Conservation (phyloP, 805 yeast genomes). For the Ogataea henricii region DNA sequence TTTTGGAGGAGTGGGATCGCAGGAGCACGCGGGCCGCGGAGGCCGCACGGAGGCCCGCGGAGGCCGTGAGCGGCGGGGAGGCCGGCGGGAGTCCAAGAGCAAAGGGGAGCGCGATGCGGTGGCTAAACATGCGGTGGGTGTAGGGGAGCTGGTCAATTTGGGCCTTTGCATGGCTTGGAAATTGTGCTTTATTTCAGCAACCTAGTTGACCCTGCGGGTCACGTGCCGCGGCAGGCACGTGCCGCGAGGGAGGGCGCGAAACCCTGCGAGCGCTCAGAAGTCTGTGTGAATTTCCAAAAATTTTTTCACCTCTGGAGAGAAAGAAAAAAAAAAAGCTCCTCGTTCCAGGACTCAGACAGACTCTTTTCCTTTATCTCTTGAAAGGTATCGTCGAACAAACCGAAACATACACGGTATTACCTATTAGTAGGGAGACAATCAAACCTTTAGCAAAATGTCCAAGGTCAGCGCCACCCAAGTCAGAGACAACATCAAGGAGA, state of each 20-base stretch:
- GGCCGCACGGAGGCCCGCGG: too few species aligned
- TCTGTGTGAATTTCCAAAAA: not conserved
- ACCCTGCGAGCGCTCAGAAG: not conserved
- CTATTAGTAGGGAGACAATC: slow-evolving; percentile 76
- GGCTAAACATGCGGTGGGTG: too few species aligned
- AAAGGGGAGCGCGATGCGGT: too few species aligned
- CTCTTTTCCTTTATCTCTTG: not conserved
- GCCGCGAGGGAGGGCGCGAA: not conserved
- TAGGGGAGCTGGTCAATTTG: too few species aligned
- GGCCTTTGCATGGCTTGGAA: too few species aligned
- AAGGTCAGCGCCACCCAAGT: slow-evolving; percentile 91
- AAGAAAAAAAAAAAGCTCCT: not conserved
- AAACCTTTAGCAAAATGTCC: slow-evolving; percentile 44
- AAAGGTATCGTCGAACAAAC: slow-evolving; percentile 53
- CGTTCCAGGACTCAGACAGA: not conserved
- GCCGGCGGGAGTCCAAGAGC: too few species aligned
- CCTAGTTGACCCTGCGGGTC: not conserved
- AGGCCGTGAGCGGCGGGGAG: too few species aligned
- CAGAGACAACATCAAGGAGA: slow-evolving; percentile 94
- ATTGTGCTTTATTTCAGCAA: too few species aligned
- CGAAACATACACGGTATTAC: slow-evolving; percentile 35
- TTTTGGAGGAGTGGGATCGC: slow-evolving; percentile 13
- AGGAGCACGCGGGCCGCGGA: too few species aligned
- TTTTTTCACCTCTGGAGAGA: not conserved
- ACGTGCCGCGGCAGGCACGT: slow-evolving; percentile 2